Conservation (phyloP, 2,329 filamentous ascomycete genomes). For the Cercospora citrullina region DNA sequence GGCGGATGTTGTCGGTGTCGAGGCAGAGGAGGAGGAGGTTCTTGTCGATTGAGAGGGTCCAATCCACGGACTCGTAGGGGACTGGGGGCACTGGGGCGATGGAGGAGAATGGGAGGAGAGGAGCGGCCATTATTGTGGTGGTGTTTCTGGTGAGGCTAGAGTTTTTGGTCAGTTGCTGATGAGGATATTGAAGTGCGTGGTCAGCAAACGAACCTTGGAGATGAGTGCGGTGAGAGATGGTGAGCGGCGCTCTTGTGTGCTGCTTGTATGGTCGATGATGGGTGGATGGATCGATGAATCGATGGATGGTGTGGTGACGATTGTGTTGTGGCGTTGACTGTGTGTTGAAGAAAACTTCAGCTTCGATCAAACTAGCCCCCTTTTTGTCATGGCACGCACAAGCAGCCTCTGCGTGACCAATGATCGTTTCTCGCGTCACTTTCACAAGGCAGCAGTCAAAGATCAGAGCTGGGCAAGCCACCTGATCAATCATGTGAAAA, state of each 20-base stretch:
- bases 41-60: slow-evolving; percentile 4
- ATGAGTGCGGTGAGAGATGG: not conserved
- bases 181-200: not conserved
- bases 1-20: not conserved
- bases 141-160: not conserved
- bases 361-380: not conserved
- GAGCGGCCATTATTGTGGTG: not conserved
- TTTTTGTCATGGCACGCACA: not conserved
- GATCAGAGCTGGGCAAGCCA: not conserved
- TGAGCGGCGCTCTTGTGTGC: not conserved
- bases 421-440: not conserved
- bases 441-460: not conserved
- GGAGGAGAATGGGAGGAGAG: not conserved
- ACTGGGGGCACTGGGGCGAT: not conserved
- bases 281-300: not conserved
- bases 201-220: not conserved
- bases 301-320: not conserved
- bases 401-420: not conserved
- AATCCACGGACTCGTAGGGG: not conserved
- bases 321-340: not conserved
- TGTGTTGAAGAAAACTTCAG: not conserved
- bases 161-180: not conserved
- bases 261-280: not conserved
- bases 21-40: slow-evolving; percentile 5
- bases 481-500: not conserved